Evolutionary conservation across 192 early-diverging fungal genomes (phyloP), one percentile per base, ranked within the genome.

Genomic region (Coemansia sp.): DNA sequence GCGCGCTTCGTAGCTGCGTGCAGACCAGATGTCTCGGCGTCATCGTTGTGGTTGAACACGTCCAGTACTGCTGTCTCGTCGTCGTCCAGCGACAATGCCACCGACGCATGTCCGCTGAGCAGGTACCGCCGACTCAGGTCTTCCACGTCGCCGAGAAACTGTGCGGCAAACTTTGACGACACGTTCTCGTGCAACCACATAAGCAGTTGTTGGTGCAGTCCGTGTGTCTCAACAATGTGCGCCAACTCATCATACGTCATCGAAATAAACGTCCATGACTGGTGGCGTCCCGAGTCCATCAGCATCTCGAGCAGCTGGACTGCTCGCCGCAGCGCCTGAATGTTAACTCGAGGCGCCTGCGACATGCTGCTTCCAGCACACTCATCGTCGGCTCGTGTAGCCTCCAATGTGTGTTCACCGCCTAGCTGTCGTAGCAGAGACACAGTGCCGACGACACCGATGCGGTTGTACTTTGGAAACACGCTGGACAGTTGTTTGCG

Each of bases 401-500:
- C 32, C 1, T 35, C 32, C 32, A 35, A 8, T 7, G 32, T 60
- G 53, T 69, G 62, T 60, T 38, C 59, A 38, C 83, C 27, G 7
- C 86, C 88, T 38, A 92, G 70, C 52, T 84, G 84, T 38, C 84
- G 81, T 14, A 90, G 69, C 43, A 91, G 60, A 2, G 90, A 82
- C 12, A 92, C 75, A 0, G 85, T 83, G 39, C 87, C 89, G 53
- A 91, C 84, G 4, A 92, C 84, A 7, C 90, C 90, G 43, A 92
- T 81, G 67, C 85, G 83, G 61, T 90, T 92, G 65, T 86, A 86
- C 27, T 70, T 79, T 21, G 84, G 80, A 11, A 69, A 61, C 22
- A 83, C 84, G 60, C 88, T 91, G 6, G 90, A 84, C n/a, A 92
- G 84, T 63, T 90, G 90, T 55, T 92, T 92, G 65, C 89, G 78